Percentiles rank a stretch among this genome's conserved stretches.
These are phyloP conservation scores for Physocladia obscura DNA, from an alignment of 192 early-diverging fungal species.

Conservation along the genomic window DNA sequence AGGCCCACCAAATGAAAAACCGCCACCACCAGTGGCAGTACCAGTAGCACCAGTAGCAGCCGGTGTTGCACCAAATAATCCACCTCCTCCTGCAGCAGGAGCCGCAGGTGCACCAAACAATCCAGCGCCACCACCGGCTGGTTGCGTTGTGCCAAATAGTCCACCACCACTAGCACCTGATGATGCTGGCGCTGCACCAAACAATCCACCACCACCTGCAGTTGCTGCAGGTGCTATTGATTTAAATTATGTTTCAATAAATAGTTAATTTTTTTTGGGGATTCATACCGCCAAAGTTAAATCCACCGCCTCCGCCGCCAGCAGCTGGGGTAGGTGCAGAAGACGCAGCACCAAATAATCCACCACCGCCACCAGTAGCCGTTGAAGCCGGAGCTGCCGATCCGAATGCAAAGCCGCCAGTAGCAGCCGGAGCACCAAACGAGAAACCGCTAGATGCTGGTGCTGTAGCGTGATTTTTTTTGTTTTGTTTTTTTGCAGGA, in stretches of 20 bases:
- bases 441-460: not conserved
- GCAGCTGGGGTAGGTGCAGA: constrained; percentile 1
- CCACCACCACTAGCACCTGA: constrained; percentile 1
- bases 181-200: constrained; percentile 21
- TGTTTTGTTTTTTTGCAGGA: too few species aligned
- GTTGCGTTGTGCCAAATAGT: constrained; percentile 13
- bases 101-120: not conserved
- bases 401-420: constrained; percentile 67
- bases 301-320: not conserved
- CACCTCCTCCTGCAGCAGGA: not conserved
- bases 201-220: not conserved
- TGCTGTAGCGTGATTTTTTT: too few species aligned
- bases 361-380: not conserved
- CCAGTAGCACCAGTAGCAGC: not conserved
- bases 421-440: constrained; percentile 28
- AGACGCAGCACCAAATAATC: constrained; percentile 4
- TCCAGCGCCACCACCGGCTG: too few species aligned
- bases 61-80: not conserved
- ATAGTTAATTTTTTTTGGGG: not conserved
- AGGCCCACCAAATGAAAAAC: constrained; percentile 10
- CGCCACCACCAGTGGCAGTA: not conserved
- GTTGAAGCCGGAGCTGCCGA: constrained; percentile 32
- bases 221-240: not conserved
- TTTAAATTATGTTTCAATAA: not conserved
- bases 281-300: constrained; percentile 12